Evolutionary conservation across 1,139 yeast species (phyloP).

Genomic region (Pichia terricola): DNA sequence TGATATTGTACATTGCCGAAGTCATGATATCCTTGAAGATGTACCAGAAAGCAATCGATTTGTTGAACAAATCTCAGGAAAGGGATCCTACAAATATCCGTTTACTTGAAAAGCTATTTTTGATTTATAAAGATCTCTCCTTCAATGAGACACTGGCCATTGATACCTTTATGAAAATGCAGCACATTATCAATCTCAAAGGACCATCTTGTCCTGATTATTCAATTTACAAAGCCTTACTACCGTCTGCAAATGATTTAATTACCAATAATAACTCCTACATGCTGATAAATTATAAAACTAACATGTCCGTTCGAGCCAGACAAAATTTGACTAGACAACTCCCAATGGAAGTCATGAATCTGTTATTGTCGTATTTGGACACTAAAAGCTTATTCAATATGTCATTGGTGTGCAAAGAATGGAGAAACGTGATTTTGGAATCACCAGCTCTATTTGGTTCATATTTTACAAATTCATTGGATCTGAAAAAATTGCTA

Average conservation of each 20-base stretch:
- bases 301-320: neutral
- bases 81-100: slow-evolving; percentile 6
- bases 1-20: too few species aligned
- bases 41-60: neutral
- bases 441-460: slow-evolving; percentile 9
- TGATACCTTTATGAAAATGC: neutral
- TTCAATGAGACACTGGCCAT: slow-evolving; percentile 9
- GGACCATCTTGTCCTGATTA: neutral
- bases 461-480: slow-evolving; percentile 1
- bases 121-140: neutral
- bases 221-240: neutral
- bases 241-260: neutral
- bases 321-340: slow-evolving; percentile 5
- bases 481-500: slow-evolving; percentile 2
- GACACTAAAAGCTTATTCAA: slow-evolving; percentile 4
- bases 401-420: slow-evolving; percentile 8
- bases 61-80: neutral
- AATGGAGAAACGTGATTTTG: slow-evolving; percentile 10
- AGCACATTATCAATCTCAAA: neutral
- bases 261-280: neutral
- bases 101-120: slow-evolving; percentile 1
- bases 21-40: too few species aligned
- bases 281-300: neutral
- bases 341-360: slow-evolving; percentile 9
- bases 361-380: slow-evolving; percentile 3